A percentile compares a stretch with the other conserved stretches of the same genome.
These are phyloP conservation scores for Paecilomyces dactylethromorphus DNA, from an alignment of 2,329 filamentous ascomycete genomes.

Conservation along the genomic window DNA sequence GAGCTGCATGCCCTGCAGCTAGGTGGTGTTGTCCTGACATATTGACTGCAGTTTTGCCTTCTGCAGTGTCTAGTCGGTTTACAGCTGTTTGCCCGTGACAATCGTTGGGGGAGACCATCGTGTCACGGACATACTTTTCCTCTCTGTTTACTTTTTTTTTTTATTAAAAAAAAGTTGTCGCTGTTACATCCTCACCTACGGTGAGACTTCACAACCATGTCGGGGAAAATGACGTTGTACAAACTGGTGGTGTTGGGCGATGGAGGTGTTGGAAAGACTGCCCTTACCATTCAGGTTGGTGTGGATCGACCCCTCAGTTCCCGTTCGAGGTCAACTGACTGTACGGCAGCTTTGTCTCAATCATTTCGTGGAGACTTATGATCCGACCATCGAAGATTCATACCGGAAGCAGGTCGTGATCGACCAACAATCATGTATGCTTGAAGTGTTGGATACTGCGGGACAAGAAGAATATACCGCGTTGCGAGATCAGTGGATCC, in stretches of 20 bases:
- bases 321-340: constrained; percentile 4
- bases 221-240: constrained; percentile 91
- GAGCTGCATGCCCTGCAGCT: background rate
- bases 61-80: background rate
- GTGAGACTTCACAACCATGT: constrained; percentile 50
- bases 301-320: constrained; percentile 2
- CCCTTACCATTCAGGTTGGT: constrained; percentile 72
- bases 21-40: background rate
- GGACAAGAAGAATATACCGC: constrained; percentile 99
- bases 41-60: background rate
- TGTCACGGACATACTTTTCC: constrained; percentile 1
- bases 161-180: background rate
- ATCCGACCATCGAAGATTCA: constrained; percentile 63
- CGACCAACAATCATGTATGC: constrained; percentile 86
- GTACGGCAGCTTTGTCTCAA: constrained; percentile 74
- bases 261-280: constrained; percentile 90
- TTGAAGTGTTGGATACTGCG: constrained; percentile 91
- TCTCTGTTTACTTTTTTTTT: background rate
- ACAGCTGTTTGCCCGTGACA: background rate
- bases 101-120: background rate
- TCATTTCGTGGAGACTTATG: constrained; percentile 92
- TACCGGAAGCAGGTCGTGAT: constrained; percentile 72
- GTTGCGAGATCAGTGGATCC: constrained; percentile 94
- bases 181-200: background rate
- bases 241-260: constrained; percentile 93